Evolutionary conservation across 805 yeast genomes (phyloP).

Genomic region (Sugiyamaella qingdaonensis): DNA sequence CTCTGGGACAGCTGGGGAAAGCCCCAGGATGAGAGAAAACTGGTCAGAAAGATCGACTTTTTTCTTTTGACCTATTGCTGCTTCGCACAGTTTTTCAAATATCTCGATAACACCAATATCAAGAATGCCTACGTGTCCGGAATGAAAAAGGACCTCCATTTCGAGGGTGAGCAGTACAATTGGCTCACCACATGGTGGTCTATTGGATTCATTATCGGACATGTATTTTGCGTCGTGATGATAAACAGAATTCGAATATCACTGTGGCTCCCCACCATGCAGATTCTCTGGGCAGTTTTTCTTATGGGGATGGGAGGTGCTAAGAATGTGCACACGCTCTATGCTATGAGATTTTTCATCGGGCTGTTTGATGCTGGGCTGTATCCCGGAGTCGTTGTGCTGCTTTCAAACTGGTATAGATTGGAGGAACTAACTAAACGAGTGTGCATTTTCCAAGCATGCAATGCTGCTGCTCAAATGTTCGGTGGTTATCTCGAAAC

Average conservation of each 20-base stretch:
- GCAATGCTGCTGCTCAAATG: conserved; percentile 44
- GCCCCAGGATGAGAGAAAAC: too few relatives aligned
- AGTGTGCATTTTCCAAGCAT: conserved; percentile 32
- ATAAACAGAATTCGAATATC: too few relatives aligned
- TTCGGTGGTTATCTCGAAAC: conserved; percentile 48
- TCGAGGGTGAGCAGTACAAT: conserved; percentile 58
- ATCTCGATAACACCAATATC: conserved; percentile 39
- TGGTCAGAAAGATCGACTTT: too few relatives aligned
- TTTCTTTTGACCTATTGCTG: too few relatives aligned
- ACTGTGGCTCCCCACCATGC: conserved; percentile 37
- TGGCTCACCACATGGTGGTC: conserved; percentile 44
- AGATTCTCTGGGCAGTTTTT: conserved; percentile 10
- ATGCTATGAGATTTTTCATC: conserved; percentile 46
- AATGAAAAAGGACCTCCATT: conserved; percentile 49
- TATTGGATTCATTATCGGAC: too few relatives aligned
- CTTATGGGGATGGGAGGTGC: conserved; percentile 21
- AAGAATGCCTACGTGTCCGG: conserved; percentile 64
- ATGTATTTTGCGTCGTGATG: too few relatives aligned
- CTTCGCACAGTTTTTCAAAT: background rate
- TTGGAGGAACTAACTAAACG: conserved; percentile 34
- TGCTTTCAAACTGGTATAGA: conserved; percentile 37
- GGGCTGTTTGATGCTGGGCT: conserved; percentile 45
- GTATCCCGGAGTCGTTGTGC: conserved; percentile 38
- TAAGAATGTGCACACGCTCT: conserved; percentile 34
- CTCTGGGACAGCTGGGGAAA: too few relatives aligned